Conservation (phyloP, 1,284 basidiomycete species). For the Schizophyllum commune region DNA sequence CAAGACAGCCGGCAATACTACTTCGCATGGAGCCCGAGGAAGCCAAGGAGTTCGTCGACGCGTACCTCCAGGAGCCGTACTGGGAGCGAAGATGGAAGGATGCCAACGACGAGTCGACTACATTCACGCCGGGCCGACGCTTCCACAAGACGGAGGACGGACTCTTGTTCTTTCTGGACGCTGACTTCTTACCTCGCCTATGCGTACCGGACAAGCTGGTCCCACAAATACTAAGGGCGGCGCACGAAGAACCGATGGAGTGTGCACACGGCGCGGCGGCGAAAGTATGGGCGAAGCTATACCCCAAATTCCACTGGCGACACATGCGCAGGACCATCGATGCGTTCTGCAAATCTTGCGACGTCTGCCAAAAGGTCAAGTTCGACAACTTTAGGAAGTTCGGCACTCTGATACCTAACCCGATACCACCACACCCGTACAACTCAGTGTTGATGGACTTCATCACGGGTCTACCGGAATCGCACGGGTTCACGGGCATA, state of each 20-base stretch:
- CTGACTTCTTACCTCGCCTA: background rate
- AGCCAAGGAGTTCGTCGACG: background rate
- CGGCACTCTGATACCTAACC: conserved; percentile 26
- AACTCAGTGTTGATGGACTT: conserved; percentile 11
- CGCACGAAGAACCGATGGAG: conserved; percentile 1
- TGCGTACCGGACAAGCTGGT: conserved; percentile 1
- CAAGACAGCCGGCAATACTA: too few species aligned
- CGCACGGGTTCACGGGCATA: conserved; percentile 18
- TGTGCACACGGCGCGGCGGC: background rate
- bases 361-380: conserved; percentile 27
- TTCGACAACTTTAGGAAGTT: conserved; percentile 13
- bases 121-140: background rate
- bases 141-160: conserved; percentile 2
- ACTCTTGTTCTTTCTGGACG: conserved; percentile 5
- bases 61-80: background rate
- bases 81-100: background rate
- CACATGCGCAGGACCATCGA: conserved; percentile 20
- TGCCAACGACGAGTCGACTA: too few species aligned
- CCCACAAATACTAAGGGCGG: background rate
- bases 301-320: conserved; percentile 23
- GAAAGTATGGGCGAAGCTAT: background rate
- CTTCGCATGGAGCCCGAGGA: too few species aligned
- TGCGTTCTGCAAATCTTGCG: conserved; percentile 21
- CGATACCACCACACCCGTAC: conserved; percentile 18
- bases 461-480: conserved; percentile 17